Conservation (phyloP, 108 stramenopile genomes). For the Stephanodiscus minutulus region DNA sequence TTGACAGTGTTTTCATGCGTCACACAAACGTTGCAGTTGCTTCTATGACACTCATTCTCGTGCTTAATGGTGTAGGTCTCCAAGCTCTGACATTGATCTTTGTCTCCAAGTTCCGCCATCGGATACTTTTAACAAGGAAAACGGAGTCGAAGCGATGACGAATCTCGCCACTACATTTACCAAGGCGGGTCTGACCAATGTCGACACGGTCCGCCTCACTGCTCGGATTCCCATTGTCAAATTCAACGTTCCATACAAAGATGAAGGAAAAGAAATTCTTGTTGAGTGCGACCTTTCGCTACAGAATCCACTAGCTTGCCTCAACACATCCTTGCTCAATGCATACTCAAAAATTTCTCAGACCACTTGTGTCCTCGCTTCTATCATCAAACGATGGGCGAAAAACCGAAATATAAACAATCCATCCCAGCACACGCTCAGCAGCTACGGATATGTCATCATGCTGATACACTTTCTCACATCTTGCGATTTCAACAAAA, state of each 20-base stretch:
- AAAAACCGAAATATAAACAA: conserved; percentile 94
- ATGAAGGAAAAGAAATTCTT: conserved; percentile 57
- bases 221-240: conserved; percentile 97
- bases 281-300: conserved; percentile 96
- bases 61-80: conserved; percentile 32
- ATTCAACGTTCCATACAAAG: conserved; percentile 73
- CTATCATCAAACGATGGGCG: conserved; percentile 96
- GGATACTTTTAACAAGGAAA: conserved; percentile 37
- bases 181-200: conserved; percentile 79
- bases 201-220: conserved; percentile 87
- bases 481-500: conserved; percentile 57
- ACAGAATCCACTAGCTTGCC: conserved; percentile 94
- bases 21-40: neutral
- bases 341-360: conserved; percentile 84
- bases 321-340: conserved; percentile 92
- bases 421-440: conserved; percentile 92
- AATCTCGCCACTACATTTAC: conserved; percentile 68
- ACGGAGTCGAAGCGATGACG: conserved; percentile 78
- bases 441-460: conserved; percentile 96
- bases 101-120: conserved; percentile 75
- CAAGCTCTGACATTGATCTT: conserved; percentile 87
- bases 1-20: conserved; percentile 2
- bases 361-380: conserved; percentile 84
- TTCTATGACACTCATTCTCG: neutral
- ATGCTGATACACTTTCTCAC: conserved; percentile 95